phyloP scores from a whole-genome alignment of 441 rosid genomes.

The Raphanus hybrid region DNA sequence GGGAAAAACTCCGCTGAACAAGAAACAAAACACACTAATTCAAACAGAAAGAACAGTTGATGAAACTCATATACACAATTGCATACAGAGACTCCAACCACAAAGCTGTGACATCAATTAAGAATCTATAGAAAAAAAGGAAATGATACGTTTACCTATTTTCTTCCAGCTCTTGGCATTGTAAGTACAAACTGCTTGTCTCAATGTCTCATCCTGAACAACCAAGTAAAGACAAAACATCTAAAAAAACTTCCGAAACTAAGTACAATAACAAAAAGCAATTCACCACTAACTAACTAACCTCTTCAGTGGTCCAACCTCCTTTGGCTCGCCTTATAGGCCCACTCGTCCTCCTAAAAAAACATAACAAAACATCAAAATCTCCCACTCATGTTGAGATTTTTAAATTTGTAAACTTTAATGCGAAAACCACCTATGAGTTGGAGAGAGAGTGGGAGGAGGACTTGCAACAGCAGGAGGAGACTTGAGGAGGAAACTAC shows the following conservation, averaged over 20 bases:
- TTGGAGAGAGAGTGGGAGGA: constrained; percentile 64
- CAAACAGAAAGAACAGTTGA: constrained; percentile 9
- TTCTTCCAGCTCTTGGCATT: constrained; percentile 98
- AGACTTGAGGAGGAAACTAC: constrained; percentile 66
- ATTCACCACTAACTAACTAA: constrained; percentile 35
- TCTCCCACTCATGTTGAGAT: neutral
- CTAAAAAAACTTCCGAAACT: neutral
- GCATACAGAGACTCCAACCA: constrained; percentile 8
- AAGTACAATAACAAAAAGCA: neutral
- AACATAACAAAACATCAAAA: neutral
- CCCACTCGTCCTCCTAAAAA: constrained; percentile 78
- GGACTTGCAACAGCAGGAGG: constrained; percentile 74
- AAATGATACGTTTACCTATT: constrained; percentile 56
- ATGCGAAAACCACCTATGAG: constrained; percentile 52
- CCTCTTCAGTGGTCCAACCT: constrained; percentile 99
- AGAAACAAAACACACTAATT: constrained; percentile 8
- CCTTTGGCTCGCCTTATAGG: constrained; percentile 98
- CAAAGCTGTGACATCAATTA: constrained; percentile 6
- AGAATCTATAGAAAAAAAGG: neutral
- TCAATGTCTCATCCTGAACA: constrained; percentile 89
- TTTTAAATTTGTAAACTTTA: neutral
- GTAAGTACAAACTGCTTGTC: constrained; percentile 73
- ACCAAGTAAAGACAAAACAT: constrained; percentile 24
- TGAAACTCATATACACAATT: no score
- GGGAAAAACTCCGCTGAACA: constrained; percentile 85